phyloP scores from a whole-genome alignment of 441 rosid species.

The Euphorbia schlechtendalii region DNA sequence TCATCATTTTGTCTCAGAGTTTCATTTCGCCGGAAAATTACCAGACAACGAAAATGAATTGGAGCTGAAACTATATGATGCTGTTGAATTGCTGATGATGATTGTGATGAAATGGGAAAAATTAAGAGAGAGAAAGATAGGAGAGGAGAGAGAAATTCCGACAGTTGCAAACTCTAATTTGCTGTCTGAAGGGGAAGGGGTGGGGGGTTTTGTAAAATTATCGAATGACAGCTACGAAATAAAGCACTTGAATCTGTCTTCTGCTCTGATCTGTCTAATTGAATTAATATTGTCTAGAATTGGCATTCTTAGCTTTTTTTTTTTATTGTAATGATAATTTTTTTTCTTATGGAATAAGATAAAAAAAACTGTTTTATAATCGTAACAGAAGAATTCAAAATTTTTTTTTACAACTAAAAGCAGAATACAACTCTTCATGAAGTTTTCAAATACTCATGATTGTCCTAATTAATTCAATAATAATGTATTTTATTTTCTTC shows the following conservation, averaged over 20 bases:
- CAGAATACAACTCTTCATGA: too few relatives aligned
- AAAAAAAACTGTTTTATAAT: too few relatives aligned
- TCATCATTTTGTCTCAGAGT: constrained; percentile 13
- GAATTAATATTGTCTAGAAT: constrained; percentile 30
- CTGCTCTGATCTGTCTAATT: constrained; percentile 22
- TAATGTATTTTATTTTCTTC: constrained; percentile 16
- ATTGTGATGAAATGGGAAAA: constrained; percentile 8
- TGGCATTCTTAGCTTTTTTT: too few relatives aligned
- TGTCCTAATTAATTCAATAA: background rate
- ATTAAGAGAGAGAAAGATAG: constrained; percentile 10
- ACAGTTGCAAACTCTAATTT: constrained; percentile 52
- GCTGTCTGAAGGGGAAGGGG: constrained; percentile 35
- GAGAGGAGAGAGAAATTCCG: constrained; percentile 26
- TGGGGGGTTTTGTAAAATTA: constrained; percentile 18
- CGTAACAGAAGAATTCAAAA: too few relatives aligned
- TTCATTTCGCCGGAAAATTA: constrained; percentile 7
- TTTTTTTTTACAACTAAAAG: too few relatives aligned
- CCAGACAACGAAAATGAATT: too few relatives aligned
- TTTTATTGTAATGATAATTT: too few relatives aligned
- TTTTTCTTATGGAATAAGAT: too few relatives aligned
- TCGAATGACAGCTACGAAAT: constrained; percentile 47
- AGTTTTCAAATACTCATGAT: too few relatives aligned
- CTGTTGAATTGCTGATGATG: constrained; percentile 12
- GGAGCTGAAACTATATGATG: constrained; percentile 13
- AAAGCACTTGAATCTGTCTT: constrained; percentile 35